Conservation (phyloP, 805 yeast species). For the Nematodospora valgi region DNA sequence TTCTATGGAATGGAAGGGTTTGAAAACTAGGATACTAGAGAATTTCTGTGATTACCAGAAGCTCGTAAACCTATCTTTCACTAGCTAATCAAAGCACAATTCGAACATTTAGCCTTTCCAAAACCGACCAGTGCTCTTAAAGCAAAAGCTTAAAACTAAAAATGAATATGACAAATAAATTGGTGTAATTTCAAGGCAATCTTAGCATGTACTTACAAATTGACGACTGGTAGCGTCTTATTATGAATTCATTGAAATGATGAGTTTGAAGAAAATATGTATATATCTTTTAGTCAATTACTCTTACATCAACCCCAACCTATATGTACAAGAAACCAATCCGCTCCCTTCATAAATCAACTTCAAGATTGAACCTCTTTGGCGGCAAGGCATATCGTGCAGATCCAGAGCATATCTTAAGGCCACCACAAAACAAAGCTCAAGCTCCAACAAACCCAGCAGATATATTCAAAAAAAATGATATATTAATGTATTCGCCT, state of each 20-base stretch:
- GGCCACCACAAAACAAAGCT: constrained; percentile 36
- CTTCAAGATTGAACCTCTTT: constrained; percentile 4
- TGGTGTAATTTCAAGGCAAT: too few relatives aligned
- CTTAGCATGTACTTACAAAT: too few relatives aligned
- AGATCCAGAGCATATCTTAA: constrained; percentile 7
- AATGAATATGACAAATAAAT: too few relatives aligned
- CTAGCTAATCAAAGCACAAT: too few relatives aligned
- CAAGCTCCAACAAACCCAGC: constrained; percentile 41
- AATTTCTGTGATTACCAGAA: too few relatives aligned
- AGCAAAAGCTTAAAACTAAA: too few relatives aligned
- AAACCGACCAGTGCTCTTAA: too few relatives aligned
- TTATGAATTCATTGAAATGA: neutral
- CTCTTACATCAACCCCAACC: neutral
- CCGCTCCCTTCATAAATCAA: constrained; percentile 1
- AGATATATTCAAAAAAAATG: constrained; percentile 41
- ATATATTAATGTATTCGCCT: constrained; percentile 38
- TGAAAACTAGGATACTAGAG: too few relatives aligned
- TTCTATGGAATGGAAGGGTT: too few relatives aligned
- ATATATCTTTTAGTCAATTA: neutral
- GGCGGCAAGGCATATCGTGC: constrained; percentile 7
- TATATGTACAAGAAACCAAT: neutral
- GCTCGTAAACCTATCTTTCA: too few relatives aligned
- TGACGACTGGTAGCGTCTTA: constrained; percentile 2
- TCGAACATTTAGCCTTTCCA: too few relatives aligned
- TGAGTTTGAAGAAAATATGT: neutral